Conservation (phyloP, 1,139 yeast genomes). For the Blastobotrys niveus region DNA sequence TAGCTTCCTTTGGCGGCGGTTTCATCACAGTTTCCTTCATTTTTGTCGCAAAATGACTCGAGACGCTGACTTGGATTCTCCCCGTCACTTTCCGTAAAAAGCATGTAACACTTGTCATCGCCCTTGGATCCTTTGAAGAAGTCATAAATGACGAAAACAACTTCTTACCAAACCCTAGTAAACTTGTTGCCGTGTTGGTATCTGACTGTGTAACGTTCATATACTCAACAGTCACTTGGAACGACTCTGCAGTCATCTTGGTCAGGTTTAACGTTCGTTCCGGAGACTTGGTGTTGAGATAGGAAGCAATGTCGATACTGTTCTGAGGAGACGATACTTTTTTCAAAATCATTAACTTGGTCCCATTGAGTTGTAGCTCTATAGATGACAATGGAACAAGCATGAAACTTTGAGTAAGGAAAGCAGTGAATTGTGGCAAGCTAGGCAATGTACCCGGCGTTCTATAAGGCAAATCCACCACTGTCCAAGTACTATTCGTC, state of each 20-base stretch:
- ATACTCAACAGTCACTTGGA: constrained; percentile 33
- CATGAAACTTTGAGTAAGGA: constrained; percentile 37
- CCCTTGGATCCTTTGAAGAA: constrained; percentile 31
- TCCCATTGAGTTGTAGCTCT: constrained; percentile 31
- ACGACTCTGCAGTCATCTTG: constrained; percentile 27
- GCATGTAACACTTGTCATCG: constrained; percentile 30
- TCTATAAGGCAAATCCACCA: constrained; percentile 38
- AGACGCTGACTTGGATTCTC: constrained; percentile 29
- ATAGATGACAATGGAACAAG: constrained; percentile 33
- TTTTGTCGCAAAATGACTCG: constrained; percentile 30
- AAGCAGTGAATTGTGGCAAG: constrained; percentile 35
- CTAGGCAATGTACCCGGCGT: constrained; percentile 31
- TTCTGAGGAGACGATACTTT: constrained; percentile 28
- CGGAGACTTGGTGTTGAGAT: constrained; percentile 28
- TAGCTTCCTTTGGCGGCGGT: constrained; percentile 38
- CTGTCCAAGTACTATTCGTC: constrained; percentile 34
- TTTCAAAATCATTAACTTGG: constrained; percentile 27
- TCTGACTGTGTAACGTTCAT: constrained; percentile 36
- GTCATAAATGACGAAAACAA: constrained; percentile 33
- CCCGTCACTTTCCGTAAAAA: constrained; percentile 34
- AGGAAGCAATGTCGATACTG: constrained; percentile 27
- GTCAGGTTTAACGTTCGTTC: constrained; percentile 26
- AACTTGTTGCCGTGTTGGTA: constrained; percentile 24
- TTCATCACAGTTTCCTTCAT: constrained; percentile 40
- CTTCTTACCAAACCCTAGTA: constrained; percentile 33